Evolutionary conservation across 441 rosid genomes (phyloP).

Genomic region (Gossypium davidsonii): DNA sequence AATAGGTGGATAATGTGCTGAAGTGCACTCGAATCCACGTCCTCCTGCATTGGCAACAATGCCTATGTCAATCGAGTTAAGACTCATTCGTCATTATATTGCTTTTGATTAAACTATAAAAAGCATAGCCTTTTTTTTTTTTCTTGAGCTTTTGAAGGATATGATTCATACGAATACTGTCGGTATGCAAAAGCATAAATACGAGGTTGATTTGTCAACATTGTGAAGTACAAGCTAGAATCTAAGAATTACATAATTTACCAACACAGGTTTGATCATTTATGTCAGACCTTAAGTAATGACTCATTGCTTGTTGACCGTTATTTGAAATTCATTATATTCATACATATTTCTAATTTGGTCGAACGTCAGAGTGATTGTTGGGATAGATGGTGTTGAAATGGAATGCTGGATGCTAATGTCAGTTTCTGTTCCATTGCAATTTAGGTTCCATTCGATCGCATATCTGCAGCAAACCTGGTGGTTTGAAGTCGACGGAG

Average conservation of each 20-base stretch:
- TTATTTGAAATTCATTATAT: neutral
- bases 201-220: neutral
- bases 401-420: slow-evolving; percentile 12
- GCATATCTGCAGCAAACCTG: slow-evolving; percentile 95
- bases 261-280: neutral
- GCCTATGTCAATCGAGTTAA: too few species aligned
- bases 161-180: too few species aligned
- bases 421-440: slow-evolving; percentile 12
- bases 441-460: slow-evolving; percentile 51
- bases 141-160: too few species aligned
- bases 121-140: too few species aligned
- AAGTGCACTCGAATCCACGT: too few species aligned
- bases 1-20: too few species aligned
- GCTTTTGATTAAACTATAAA: too few species aligned
- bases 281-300: neutral
- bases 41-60: too few species aligned
- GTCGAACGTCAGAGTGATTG: neutral
- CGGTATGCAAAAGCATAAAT: neutral
- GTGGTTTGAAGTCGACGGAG: slow-evolving; percentile 91
- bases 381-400: neutral
- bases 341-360: neutral
- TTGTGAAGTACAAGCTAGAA: neutral
- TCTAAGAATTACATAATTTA: neutral
- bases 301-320: neutral
- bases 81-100: too few species aligned